phyloP scores from a whole-genome alignment of 2,329 filamentous ascomycete genomes.

The Paecilomyces niveus region DNA sequence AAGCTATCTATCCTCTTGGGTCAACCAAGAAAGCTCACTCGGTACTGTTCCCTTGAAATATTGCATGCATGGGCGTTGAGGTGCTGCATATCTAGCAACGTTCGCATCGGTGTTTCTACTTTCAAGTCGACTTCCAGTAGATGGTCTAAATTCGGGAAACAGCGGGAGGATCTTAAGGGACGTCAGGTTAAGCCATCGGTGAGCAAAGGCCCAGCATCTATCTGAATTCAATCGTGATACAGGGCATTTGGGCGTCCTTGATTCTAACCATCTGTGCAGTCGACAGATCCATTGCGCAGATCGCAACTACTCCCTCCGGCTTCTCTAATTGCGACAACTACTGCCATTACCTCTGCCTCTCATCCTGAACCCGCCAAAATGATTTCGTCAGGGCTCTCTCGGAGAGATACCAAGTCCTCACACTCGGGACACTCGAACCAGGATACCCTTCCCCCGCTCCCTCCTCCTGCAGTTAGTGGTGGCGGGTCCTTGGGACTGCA shows the following conservation, averaged over 20 bases:
- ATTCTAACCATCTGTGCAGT: neutral
- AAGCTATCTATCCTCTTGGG: neutral
- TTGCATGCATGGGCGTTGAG: neutral
- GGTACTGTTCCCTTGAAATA: neutral
- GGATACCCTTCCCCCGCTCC: conserved; percentile 15
- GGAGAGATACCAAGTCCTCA: conserved; percentile 28
- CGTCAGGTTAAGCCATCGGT: neutral
- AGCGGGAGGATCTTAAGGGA: neutral
- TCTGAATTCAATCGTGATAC: neutral
- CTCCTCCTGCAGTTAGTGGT: conserved; percentile 24
- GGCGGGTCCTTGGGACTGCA: conserved; percentile 33
- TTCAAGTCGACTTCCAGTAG: neutral
- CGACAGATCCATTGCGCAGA: neutral
- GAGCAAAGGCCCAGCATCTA: neutral
- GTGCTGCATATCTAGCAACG: neutral
- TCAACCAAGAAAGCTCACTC: neutral
- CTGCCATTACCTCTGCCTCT: neutral
- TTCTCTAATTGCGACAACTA: neutral
- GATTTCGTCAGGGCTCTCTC: conserved; percentile 26
- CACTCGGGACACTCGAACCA: conserved; percentile 16
- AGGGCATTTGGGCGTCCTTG: neutral
- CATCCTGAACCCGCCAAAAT: conserved; percentile 10
- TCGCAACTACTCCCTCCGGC: neutral
- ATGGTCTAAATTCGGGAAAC: neutral
- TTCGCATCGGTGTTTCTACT: neutral